Base-by-base conservation (phyloP, 176 grass and related monocot species). In the Canna indica region DNA sequence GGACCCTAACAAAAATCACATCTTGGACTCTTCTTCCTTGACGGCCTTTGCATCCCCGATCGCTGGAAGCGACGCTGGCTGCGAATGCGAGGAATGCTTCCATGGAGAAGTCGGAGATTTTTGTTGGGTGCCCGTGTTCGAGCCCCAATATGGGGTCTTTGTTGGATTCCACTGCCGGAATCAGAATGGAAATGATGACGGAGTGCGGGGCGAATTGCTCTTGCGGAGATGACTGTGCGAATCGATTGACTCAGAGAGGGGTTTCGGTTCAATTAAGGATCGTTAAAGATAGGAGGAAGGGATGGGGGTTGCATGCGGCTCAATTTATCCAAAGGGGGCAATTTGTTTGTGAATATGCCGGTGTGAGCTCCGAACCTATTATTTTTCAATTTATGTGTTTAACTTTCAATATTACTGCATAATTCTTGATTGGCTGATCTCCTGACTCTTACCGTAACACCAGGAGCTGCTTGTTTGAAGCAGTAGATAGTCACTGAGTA, bases 281-380 rank as follows among this genome's bases (percentile, higher is more conserved):
- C 70, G 59, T 90, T 20, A 83, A 79, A 64, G 71, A 90, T 60
- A 78, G 28, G 44, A 67, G 77, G 69, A 97, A 97, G 69, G 86
- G 84, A 30, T 97, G 93, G 93, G 88, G 83, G 26, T 82, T 97
- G 70, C 86, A 87, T 73, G 80, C 88, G 0, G 76, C 68, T 24
- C 70, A 97, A 62, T 64, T 24, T 4, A 47, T 97, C 32, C 11
- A 2, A 30, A 26, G 77, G 17, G 65, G 65, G 47, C 71, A 77
- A 68, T 97, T 97, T 50, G 72, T 97, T 41, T 97, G 84, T 65
- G 93, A 97, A 57, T 97, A 92, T 68, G 83, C 86, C 24, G 88
- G 86, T 97, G 85, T 64, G 59, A 36, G 1, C 30, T 69, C 45
- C 25, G 39, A 47, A 22, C 45, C 20, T 7, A 15, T 9, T 69